phyloP scores from a whole-genome alignment of 176 grass and related monocot species.

The Lolium multiflorum region DNA sequence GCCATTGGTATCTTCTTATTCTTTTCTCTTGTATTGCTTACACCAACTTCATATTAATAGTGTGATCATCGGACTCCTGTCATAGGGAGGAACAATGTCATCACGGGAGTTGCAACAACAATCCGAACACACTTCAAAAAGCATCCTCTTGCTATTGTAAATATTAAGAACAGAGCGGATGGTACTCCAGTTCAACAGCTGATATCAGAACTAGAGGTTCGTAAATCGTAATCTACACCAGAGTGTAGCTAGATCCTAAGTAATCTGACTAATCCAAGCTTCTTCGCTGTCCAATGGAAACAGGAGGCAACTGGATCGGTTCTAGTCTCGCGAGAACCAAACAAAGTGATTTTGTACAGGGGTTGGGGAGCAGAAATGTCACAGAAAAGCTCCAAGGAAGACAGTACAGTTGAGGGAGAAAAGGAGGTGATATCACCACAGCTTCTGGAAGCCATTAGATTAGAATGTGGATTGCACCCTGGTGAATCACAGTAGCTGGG shows the following conservation, averaged over 20 bases:
- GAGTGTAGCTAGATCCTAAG: neutral
- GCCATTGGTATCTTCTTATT: conserved; percentile 68
- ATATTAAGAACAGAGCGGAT: conserved; percentile 84
- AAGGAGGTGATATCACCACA: conserved; percentile 65
- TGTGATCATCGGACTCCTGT: conserved; percentile 46
- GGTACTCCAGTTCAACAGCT: conserved; percentile 78
- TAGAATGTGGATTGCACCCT: conserved; percentile 78
- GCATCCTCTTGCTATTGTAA: conserved; percentile 90
- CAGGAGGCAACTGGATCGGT: conserved; percentile 80
- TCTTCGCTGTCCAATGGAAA: conserved; percentile 28
- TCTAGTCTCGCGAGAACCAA: conserved; percentile 83
- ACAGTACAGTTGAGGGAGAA: conserved; percentile 28
- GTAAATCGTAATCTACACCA: conserved; percentile 33
- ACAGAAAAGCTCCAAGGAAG: conserved; percentile 32
- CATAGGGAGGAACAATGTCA: conserved; percentile 82
- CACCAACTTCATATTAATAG: neutral
- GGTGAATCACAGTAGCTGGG: conserved; percentile 41
- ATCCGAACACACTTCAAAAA: conserved; percentile 92
- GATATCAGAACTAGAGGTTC: conserved; percentile 90
- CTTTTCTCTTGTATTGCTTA: neutral
- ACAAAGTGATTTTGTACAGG: conserved; percentile 93
- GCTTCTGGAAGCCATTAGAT: conserved; percentile 79
- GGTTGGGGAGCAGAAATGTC: conserved; percentile 68
- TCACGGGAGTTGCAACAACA: conserved; percentile 88
- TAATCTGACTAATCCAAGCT: conserved; percentile 18